Percentiles rank a stretch among this genome's conserved stretches.
Conservation (phyloP, 345 rosid genomes). For the Populus nigra region DNA sequence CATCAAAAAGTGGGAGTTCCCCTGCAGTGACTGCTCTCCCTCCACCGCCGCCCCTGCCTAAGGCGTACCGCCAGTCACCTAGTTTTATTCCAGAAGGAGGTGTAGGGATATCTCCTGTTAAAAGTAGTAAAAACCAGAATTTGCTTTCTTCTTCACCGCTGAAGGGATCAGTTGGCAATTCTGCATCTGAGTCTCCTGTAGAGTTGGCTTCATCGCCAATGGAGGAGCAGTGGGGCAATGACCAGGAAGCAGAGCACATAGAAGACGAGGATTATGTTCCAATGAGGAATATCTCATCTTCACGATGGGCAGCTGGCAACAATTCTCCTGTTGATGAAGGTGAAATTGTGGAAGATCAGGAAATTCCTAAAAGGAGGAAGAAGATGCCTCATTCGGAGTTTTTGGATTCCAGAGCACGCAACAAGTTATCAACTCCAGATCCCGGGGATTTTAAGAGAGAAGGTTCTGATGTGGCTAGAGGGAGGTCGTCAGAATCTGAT, state of each 20-base stretch:
- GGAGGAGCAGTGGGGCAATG: constrained; percentile 39
- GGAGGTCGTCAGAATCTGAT: constrained; percentile 63
- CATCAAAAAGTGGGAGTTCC: constrained; percentile 39
- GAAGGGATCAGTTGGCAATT: constrained; percentile 16
- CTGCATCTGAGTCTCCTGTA: constrained; percentile 36
- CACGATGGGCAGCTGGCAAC: constrained; percentile 93
- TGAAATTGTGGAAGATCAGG: constrained; percentile 72
- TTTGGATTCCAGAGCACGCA: constrained; percentile 36
- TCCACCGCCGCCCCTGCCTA: constrained; percentile 58
- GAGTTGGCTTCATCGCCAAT: constrained; percentile 31
- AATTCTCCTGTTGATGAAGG: constrained; percentile 88
- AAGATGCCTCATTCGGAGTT: constrained; percentile 40
- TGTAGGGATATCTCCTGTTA: constrained; percentile 40
- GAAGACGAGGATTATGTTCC: constrained; percentile 81
- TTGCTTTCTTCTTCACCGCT: constrained; percentile 32
- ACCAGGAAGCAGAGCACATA: constrained; percentile 38
- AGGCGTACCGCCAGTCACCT: constrained; percentile 44
- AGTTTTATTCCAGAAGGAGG: constrained; percentile 37
- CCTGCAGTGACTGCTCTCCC: constrained; percentile 38
- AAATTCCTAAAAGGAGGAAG: constrained; percentile 59
- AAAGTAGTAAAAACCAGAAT: constrained; percentile 26
- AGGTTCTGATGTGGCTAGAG: constrained; percentile 49
- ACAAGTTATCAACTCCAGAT: constrained; percentile 64
- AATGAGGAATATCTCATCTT: constrained; percentile 79
- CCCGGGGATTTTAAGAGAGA: constrained; percentile 53